Evolutionary conservation across 2,329 filamentous ascomycete genomes (phyloP), one percentile per base, ranked within the genome.

Genomic region (Colletotrichum destructivum): DNA sequence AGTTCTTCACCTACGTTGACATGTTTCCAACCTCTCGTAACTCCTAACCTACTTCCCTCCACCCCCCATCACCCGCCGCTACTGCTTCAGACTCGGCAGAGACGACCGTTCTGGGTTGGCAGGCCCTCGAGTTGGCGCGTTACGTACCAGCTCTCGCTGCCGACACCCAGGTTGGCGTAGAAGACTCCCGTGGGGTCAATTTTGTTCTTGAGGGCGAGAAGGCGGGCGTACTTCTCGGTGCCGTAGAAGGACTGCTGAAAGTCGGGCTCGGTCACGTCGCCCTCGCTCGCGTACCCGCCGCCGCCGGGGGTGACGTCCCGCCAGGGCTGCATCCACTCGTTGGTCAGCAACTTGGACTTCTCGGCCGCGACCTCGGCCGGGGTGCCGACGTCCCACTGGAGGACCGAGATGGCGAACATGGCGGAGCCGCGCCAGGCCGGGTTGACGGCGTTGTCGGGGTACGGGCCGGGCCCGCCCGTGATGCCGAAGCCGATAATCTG

Each of bases 401-500:
- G 61, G 26, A 66, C 65, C 64, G 75, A 73, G 72, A 83, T 83
- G 61, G 75, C 75, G 46, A 81, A 80, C 77, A 83, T 76, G 40
- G 78, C 75, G 8, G 81, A 80, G 0, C 80, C 79, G 15, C 86
- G 79, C 85, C 85, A 88, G 0, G 85, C 85, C 2, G 85, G 85
- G 62, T 83, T 82, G 35, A 82, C 77, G 5, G 82, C 79, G 23
- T 81, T 83, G 55, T 78, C 76, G 21, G 66, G 66, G 44, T 82
- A 76, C 2, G 74, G 78, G 0, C 75, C 75, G 5, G 78, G 76
- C 0, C 77, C 80, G 4, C 78, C 73, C 0, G 77, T 78, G 63
- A 85, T 84, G 49, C 82, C 81, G 66, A 85, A 83, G 0, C 78
- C 82, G 42, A 84, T 78, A 9, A 88, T 73, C 15, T 81, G 76